A percentile compares a stretch with the other conserved stretches of the same genome.
These are phyloP conservation scores for Leucaena leucocephala DNA, from an alignment of 306 rosid species.

Conservation along the genomic window DNA sequence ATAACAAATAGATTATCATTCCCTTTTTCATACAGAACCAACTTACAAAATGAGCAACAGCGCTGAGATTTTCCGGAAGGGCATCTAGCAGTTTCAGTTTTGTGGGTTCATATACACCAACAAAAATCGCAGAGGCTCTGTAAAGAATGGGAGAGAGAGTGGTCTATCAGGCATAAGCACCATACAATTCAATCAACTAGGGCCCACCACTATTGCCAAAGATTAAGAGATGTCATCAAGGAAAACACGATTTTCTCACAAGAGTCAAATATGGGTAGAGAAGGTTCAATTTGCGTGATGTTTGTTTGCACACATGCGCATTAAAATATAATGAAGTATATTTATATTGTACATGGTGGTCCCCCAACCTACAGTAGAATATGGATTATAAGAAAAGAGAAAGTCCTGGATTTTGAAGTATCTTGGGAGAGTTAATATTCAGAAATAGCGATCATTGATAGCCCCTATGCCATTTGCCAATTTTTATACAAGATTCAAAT, in stretches of 20 bases:
- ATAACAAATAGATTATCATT: background rate
- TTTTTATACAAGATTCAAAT: background rate
- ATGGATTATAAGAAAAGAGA: background rate
- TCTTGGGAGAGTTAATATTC: background rate
- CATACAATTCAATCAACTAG: slow-evolving; percentile 23
- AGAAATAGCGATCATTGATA: background rate
- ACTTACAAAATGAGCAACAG: slow-evolving; percentile 79
- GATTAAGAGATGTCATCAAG: slow-evolving; percentile 12
- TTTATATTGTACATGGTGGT: background rate
- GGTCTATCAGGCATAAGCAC: slow-evolving; percentile 28
- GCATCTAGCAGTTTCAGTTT: slow-evolving; percentile 64
- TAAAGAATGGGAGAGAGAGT: slow-evolving; percentile 23
- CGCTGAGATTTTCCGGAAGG: slow-evolving; percentile 73
- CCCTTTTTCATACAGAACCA: slow-evolving; percentile 8
- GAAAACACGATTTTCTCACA: background rate
- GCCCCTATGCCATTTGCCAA: background rate
- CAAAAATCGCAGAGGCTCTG: slow-evolving; percentile 85
- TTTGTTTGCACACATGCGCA: background rate
- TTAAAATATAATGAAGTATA: background rate
- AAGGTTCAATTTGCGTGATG: background rate
- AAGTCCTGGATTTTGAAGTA: background rate
- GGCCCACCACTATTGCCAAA: slow-evolving; percentile 6
- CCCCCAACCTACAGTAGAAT: background rate
- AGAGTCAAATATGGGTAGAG: background rate
- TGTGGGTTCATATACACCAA: slow-evolving; percentile 83